Conservation (phyloP, 805 yeast species). For the Hanseniaspora lachancei region DNA sequence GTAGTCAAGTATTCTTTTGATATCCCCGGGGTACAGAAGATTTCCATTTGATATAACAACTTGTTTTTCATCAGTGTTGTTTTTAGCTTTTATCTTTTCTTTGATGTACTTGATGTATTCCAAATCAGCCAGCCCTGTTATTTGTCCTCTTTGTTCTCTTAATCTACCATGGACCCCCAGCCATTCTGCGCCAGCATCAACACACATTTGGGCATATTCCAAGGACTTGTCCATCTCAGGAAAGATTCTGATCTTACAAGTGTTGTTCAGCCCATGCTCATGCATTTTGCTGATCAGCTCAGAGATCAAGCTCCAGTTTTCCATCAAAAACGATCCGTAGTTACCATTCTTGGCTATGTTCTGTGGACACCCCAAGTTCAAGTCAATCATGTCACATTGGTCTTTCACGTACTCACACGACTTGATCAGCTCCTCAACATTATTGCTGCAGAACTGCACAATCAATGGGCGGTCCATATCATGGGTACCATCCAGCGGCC, state of each 20-base stretch:
- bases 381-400: conserved; percentile 87
- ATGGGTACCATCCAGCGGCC: conserved; percentile 59
- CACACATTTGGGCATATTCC: conserved; percentile 75
- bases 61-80: conserved; percentile 21
- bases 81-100: conserved; percentile 62
- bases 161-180: conserved; percentile 91
- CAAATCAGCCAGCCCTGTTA: conserved; percentile 95
- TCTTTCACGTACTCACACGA: conserved; percentile 77
- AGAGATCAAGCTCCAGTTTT: conserved; percentile 79
- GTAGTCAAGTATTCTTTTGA: conserved; percentile 49
- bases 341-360: conserved; percentile 91
- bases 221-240: conserved; percentile 73
- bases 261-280: conserved; percentile 27
- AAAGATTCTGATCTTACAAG: conserved; percentile 87
- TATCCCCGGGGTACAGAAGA: conserved; percentile 76
- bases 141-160: conserved; percentile 94
- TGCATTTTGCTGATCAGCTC: conserved; percentile 62
- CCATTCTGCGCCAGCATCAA: conserved; percentile 90
- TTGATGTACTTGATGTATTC: conserved; percentile 55
- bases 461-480: conserved; percentile 60
- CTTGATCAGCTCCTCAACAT: conserved; percentile 63
- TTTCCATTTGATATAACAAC: conserved; percentile 93
- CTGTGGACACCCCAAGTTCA: conserved; percentile 95
- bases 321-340: conserved; percentile 93
- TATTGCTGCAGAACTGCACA: conserved; percentile 94